These are phyloP conservation scores for Rhizopogon vinicolor DNA, from an alignment of 768 basidiomycete genomes.

Conservation along the genomic window DNA sequence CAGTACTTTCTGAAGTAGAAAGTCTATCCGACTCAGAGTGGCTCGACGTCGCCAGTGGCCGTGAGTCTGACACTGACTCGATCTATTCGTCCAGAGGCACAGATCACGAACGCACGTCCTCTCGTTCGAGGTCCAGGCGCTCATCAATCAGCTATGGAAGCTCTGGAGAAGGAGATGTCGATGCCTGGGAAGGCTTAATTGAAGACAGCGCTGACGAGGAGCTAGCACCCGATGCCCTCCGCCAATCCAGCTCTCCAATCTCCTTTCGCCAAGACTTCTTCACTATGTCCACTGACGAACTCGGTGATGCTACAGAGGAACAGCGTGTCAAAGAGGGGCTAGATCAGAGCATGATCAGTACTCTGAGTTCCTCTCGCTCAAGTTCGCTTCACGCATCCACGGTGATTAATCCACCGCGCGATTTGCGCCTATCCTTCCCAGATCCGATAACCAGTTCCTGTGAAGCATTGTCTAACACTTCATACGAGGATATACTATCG, in stretches of 20 bases:
- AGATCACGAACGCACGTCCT: constrained; percentile 52
- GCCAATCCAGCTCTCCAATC: constrained; percentile 13
- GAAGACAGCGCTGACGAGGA: constrained; percentile 57
- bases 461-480: constrained; percentile 51
- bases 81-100: constrained; percentile 51
- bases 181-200: constrained; percentile 75
- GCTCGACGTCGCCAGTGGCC: constrained; percentile 69
- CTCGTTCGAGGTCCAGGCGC: constrained; percentile 55
- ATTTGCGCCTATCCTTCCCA: constrained; percentile 78
- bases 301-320: constrained; percentile 50
- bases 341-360: constrained; percentile 81
- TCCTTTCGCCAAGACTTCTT: constrained; percentile 16
- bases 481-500: constrained; percentile 48
- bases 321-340: constrained; percentile 67
- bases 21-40: constrained; percentile 77
- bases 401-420: constrained; percentile 59
- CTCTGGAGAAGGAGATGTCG: constrained; percentile 64
- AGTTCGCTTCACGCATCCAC: constrained; percentile 52
- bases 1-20: constrained; percentile 57
- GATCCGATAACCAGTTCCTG: constrained; percentile 75
- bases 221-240: constrained; percentile 17
- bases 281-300: constrained; percentile 25
- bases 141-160: constrained; percentile 69
- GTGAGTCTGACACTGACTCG: constrained; percentile 67
- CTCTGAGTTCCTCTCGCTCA: constrained; percentile 69